Percentiles rank a stretch among this genome's conserved stretches.
Evolutionary conservation across 345 rosid genomes (phyloP).

Genomic region (Sisymbrium altissimum): DNA sequence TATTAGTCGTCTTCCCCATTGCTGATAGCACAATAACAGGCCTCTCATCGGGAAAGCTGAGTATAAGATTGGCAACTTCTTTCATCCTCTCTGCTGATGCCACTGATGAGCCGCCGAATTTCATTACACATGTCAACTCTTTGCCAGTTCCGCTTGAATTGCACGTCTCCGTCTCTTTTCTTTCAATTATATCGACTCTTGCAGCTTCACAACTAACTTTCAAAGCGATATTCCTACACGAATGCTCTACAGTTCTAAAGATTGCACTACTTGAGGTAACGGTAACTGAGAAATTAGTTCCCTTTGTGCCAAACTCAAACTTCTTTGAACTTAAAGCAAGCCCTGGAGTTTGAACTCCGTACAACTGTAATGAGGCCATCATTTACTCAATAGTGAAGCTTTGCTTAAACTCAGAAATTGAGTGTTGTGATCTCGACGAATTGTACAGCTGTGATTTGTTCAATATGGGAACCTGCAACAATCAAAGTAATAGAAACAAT

Average conservation of each 20-base stretch:
- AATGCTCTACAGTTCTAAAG: constrained; percentile 30
- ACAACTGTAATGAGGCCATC: constrained; percentile 29
- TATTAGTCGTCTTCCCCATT: constrained; percentile 90
- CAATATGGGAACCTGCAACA: constrained; percentile 10
- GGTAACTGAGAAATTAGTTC: constrained; percentile 11
- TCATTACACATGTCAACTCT: constrained; percentile 63
- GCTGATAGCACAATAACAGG: constrained; percentile 89
- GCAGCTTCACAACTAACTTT: constrained; percentile 34
- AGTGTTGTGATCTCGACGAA: constrained; percentile 33
- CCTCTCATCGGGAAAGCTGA: constrained; percentile 70
- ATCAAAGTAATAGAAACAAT: background rate
- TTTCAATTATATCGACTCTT: constrained; percentile 27
- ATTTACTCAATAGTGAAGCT: constrained; percentile 13
- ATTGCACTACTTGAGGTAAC: constrained; percentile 7
- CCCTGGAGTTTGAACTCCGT: constrained; percentile 35
- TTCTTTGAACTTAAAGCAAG: constrained; percentile 23
- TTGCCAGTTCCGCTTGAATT: constrained; percentile 13
- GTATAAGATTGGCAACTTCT: constrained; percentile 77
- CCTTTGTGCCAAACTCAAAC: constrained; percentile 23
- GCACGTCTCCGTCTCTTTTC: constrained; percentile 1
- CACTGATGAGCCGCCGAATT: constrained; percentile 89
- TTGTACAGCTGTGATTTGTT: constrained; percentile 1
- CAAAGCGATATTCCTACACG: constrained; percentile 29
- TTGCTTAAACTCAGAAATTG: background rate
- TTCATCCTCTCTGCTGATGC: constrained; percentile 78